Evolutionary conservation across 345 rosid species (phyloP).

Genomic region (Pistacia vera): DNA sequence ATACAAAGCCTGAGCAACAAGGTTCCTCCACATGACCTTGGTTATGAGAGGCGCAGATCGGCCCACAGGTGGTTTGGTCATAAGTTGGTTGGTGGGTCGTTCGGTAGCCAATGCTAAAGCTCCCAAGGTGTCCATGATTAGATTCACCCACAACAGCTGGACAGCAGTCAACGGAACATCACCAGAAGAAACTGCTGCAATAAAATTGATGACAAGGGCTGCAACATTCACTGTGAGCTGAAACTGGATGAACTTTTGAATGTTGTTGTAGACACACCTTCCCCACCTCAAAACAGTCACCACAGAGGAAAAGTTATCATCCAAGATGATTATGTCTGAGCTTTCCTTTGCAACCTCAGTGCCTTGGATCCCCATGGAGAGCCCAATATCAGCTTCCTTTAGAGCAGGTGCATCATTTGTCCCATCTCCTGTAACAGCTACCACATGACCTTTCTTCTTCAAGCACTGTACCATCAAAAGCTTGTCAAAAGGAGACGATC

Average conservation of each 20-base stretch:
- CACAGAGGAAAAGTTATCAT: constrained; percentile 41
- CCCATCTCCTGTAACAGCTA: constrained; percentile 59
- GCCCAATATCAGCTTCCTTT: constrained; percentile 42
- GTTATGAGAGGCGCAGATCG: constrained; percentile 40
- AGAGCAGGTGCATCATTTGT: constrained; percentile 61
- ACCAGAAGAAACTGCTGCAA: constrained; percentile 42
- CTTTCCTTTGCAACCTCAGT: constrained; percentile 44
- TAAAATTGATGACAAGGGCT: constrained; percentile 42
- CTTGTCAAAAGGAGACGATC: constrained; percentile 61
- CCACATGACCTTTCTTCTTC: constrained; percentile 43
- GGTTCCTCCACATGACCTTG: constrained; percentile 47
- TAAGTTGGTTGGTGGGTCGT: constrained; percentile 35
- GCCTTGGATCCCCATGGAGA: constrained; percentile 46
- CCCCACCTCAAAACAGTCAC: constrained; percentile 45
- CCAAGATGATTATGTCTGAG: constrained; percentile 46
- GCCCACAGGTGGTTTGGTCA: constrained; percentile 38
- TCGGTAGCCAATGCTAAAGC: constrained; percentile 47
- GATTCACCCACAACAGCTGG: constrained; percentile 47
- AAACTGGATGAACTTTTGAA: constrained; percentile 48
- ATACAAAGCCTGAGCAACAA: constrained; percentile 40
- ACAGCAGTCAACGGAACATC: constrained; percentile 45
- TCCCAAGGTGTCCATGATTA: constrained; percentile 50
- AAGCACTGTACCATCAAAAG: constrained; percentile 48
- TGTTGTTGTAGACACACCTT: constrained; percentile 33
- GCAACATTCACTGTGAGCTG: constrained; percentile 49